Base-by-base conservation (phyloP, 169 alveolate genomes). In the Eimeria zaria region DNA sequence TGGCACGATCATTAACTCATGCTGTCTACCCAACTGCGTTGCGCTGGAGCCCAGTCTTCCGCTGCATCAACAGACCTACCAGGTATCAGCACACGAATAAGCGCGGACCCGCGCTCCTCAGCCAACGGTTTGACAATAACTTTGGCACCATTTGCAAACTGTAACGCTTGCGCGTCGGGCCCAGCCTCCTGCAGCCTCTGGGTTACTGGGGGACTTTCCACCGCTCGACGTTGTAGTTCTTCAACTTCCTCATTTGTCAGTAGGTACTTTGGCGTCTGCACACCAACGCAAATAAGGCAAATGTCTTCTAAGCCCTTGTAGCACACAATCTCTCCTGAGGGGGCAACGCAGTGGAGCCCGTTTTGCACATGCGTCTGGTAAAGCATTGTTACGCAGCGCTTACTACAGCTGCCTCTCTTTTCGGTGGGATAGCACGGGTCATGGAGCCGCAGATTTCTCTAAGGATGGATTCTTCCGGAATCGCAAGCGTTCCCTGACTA, bases 91-190 rank as follows among this genome's bases (percentile, higher is more conserved):
- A 85, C 92, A 53, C 95, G 97, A 51, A 95, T 51, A 53, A 64
- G 30, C n/a, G 90, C 97, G 36, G 95, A 69, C 33, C 95, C 95
- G 44, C 83, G 84, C 36, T 85, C 97, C 36, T 95, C 97, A 41
- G 76, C 95, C 39, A 81, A 41, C 44, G 87, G 76, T 84, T 69
- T 95, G 48, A 85, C 64, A 46, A 71, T 85, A 46, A 95, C 58
- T 78, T 95, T 95, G 27, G 76, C 55, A 41, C 93, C 93, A 58
- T 85, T 95, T 9, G 51, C 87, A 46, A 84, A 92, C 74, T 69
- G 78, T 87, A 69, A 46, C 30, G 33, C 24, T 24, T 39, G 92
- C 67, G 92, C 92, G 58, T 85, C 39, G 16, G 74, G 92, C 62
- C 92, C 92, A 36, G 92, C 80, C 81, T 85, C 92, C 33, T 39